Percentiles rank a stretch among this genome's conserved stretches.
Conservation (phyloP, 2,329 filamentous ascomycete species). For the Monilinia aucupariae region DNA sequence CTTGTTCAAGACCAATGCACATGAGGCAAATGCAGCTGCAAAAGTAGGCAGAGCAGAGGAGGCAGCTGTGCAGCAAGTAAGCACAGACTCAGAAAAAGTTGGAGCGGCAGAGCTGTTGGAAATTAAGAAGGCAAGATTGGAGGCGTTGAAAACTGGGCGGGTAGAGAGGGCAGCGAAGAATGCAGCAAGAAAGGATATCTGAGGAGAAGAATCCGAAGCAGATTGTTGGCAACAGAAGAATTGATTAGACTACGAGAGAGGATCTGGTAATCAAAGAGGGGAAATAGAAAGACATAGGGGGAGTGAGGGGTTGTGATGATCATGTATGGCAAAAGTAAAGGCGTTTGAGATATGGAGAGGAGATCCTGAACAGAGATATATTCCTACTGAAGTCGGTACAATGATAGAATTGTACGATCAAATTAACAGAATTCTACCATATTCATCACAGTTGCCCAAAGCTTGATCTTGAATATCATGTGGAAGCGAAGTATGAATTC, state of each 20-base stretch:
- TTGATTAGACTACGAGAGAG: not conserved
- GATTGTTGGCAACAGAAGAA: not conserved
- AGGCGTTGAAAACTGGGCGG: not conserved
- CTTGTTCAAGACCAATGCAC: conserved; percentile 25
- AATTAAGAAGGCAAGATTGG: not conserved
- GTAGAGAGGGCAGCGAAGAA: conserved; percentile 1
- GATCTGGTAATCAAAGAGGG: not conserved
- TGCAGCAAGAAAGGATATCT: conserved; percentile 4
- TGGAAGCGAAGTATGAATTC: not conserved
- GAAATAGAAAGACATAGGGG: not conserved
- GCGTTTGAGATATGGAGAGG: conserved; percentile 24
- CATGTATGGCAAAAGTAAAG: conserved; percentile 22
- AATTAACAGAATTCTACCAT: conserved; percentile 16
- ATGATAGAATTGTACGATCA: conserved; percentile 18
- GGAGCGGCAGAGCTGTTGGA: not conserved
- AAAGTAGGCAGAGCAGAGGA: conserved; percentile 11
- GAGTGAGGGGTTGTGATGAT: not conserved
- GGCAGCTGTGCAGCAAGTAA: conserved; percentile 3
- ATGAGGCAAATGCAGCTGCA: conserved; percentile 11
- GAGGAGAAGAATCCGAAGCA: conserved; percentile 10
- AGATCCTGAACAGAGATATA: conserved; percentile 13
- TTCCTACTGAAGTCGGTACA: conserved; percentile 3
- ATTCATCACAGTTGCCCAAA: not conserved
- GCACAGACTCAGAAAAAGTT: conserved; percentile 4
- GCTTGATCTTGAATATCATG: not conserved